Base-by-base conservation (phyloP, 2,329 filamentous ascomycete species). In the Simplicillium aogashimaense region DNA sequence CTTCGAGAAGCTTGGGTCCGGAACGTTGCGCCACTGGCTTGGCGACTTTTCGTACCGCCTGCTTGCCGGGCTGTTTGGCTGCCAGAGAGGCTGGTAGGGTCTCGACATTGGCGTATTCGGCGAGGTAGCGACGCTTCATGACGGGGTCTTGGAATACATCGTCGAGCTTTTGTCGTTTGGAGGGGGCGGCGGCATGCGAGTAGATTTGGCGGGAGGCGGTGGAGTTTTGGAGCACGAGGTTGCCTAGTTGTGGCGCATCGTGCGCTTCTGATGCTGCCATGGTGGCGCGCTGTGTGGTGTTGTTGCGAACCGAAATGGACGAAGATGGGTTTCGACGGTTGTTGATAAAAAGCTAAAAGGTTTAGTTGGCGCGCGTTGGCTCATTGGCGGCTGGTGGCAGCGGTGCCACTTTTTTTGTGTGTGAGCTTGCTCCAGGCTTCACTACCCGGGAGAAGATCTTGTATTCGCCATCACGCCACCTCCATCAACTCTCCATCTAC, bases 31-130 rank as follows among this genome's bases (percentile, higher is more conserved):
- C 46, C 33, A 35, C 48, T 15, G 80, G 76, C 59, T 80, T 85
- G 7, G 44, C 44, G 15, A 44, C 32, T 43, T 55, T 61, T 47
- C 55, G 63, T 17, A 51, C 52, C 3, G 51, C 46, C 37, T 59
- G 50, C 30, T 54, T 58, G 8, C 53, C 76, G 12, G 83, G 81
- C 59, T 89, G 83, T 57, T 89, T 92, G 16, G 85, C 81, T 29
- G 85, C 85, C 15, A 95, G 72, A 2, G 77, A 77, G 16, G 82
- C 76, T 6, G 89, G 89, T 3, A 95, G 72, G 46, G 83, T 81
- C 56, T 79, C 77, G 16, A 92, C 81, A 53, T 81, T 69, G 50
- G 80, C 75, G 61, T 95, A 95, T 65, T 95, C 88, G 53, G 69
- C 70, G 39, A 72, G 70, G 55, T 85, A 78, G 36, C 81, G 76